Evolutionary conservation across 148 eudicot species (phyloP).

Genomic region (Chenopodium quinoa): DNA sequence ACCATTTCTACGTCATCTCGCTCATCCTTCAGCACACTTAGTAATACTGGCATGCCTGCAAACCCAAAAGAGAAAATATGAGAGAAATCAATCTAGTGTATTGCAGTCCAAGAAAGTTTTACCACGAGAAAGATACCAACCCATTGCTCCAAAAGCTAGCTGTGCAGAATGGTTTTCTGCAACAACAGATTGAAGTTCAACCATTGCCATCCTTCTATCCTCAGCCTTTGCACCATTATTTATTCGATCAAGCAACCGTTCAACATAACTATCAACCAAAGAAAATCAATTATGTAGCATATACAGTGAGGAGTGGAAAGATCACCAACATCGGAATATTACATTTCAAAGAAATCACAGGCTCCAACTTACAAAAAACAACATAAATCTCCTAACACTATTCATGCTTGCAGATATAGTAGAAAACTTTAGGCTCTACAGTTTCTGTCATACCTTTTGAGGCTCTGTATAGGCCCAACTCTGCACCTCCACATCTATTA

Average conservation of each 20-base stretch:
- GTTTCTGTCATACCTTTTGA: neutral
- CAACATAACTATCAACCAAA: slow-evolving; percentile 75
- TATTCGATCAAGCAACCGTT: slow-evolving; percentile 92
- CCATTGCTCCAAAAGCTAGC: slow-evolving; percentile 98
- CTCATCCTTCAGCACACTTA: slow-evolving; percentile 85
- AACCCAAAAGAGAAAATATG: neutral
- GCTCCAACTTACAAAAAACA: neutral
- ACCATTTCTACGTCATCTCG: slow-evolving; percentile 99
- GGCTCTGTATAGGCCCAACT: neutral
- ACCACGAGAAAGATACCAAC: slow-evolving; percentile 37
- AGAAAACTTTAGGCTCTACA: neutral
- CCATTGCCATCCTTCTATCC: slow-evolving; percentile 84
- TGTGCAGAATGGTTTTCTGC: slow-evolving; percentile 91
- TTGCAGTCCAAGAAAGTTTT: neutral
- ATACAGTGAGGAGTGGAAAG: neutral
- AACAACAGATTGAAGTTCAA: slow-evolving; percentile 91
- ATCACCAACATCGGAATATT: slow-evolving; percentile 5
- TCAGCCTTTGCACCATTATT: slow-evolving; percentile 85
- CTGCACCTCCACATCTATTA: neutral
- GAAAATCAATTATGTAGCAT: slow-evolving; percentile 10
- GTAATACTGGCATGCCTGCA: slow-evolving; percentile 84
- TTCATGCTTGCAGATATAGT: neutral
- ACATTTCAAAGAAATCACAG: neutral
- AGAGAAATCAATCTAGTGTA: slow-evolving; percentile 14
- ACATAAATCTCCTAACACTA: neutral